Conservation (phyloP, 495 filamentous ascomycete genomes). For the Aspergillus carlsbadensis region DNA sequence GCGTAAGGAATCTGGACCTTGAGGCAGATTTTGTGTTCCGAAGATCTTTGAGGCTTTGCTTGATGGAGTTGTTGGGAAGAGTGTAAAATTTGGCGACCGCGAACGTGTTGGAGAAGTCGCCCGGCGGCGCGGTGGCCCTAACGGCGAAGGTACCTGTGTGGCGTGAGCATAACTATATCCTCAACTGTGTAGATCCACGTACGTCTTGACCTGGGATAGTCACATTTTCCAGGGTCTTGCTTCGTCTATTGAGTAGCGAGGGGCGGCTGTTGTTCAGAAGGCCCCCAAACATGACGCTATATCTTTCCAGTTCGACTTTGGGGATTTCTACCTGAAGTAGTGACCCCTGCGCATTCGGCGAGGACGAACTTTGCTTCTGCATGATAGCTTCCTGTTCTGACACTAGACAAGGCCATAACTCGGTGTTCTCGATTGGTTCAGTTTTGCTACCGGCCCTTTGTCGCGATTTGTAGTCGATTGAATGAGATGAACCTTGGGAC, state of each 20-base stretch:
- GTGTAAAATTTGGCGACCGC: slow-evolving; percentile 57
- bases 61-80: slow-evolving; percentile 58
- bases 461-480: slow-evolving; percentile 19
- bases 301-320: slow-evolving; percentile 76
- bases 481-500: slow-evolving; percentile 20
- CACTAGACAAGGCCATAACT: slow-evolving; percentile 35
- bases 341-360: slow-evolving; percentile 8
- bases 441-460: neutral
- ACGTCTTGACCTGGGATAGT: slow-evolving; percentile 46
- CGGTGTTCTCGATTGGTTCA: slow-evolving; percentile 18
- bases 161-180: slow-evolving; percentile 1
- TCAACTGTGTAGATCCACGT: neutral
- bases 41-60: slow-evolving; percentile 38
- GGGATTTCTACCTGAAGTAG: slow-evolving; percentile 80
- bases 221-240: slow-evolving; percentile 66
- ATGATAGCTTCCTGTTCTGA: slow-evolving; percentile 12
- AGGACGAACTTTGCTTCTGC: slow-evolving; percentile 5
- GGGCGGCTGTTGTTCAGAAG: slow-evolving; percentile 56
- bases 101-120: slow-evolving; percentile 60
- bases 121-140: slow-evolving; percentile 40
- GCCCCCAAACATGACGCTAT: slow-evolving; percentile 90
- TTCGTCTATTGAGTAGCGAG: slow-evolving; percentile 61
- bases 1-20: slow-evolving; percentile 45
- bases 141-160: neutral
- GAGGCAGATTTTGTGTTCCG: slow-evolving; percentile 35